Evolutionary conservation across 257 asterid species (phyloP), one percentile per base, ranked within the genome.

Genomic region (Nyctanthes arbortristis): DNA sequence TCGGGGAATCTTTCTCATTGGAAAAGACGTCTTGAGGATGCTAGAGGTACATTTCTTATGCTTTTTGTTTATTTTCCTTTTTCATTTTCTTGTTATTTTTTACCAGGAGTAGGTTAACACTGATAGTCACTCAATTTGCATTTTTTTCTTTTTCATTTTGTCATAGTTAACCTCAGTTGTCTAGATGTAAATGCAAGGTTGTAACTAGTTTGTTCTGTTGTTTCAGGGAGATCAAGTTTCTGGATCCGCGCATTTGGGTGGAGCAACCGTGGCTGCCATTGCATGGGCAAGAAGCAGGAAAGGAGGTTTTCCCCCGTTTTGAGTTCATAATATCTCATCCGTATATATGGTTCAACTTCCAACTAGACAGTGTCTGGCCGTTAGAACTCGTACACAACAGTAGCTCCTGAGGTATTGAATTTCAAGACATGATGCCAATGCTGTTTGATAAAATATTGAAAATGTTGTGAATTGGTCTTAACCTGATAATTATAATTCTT

Each of bases 211-310:
- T 22, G 32, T 29, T 63, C 35, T 30, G 37, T 14, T 68, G 10
- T 59, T 32, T 68, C 86, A 93, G 99, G 99, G 96, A 22, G 92
- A 88, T 62, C 39, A 36, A 68, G 70, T 89, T 45, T 89, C 96
- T 13, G 96, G 96, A 71, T 75, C 96, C 13, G 89, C 90, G 66
- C 97, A 91, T 64, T 72, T 93, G 75, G 99, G 99, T 59, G 99
- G 99, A 29, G 96, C 91, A 16, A 72, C 87, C 0, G 89, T 81
- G 9, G 97, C 95, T 40, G 90, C 94, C 45, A 49, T 89, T 27
- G 88, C 97, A 32, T 91, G 96, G 97, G 77, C 85, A 13, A 79
- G 63, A n/a, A 62, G 56, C 11, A 79, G 85, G 78, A 86, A 75
- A 76, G 90, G 97, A 36, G 84, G 80, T 29, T 84, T 87, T 67